A percentile compares a stretch with the other conserved stretches of the same genome.
phyloP scores from a whole-genome alignment of 805 yeast species.

The Suhomyces pyralidae region DNA sequence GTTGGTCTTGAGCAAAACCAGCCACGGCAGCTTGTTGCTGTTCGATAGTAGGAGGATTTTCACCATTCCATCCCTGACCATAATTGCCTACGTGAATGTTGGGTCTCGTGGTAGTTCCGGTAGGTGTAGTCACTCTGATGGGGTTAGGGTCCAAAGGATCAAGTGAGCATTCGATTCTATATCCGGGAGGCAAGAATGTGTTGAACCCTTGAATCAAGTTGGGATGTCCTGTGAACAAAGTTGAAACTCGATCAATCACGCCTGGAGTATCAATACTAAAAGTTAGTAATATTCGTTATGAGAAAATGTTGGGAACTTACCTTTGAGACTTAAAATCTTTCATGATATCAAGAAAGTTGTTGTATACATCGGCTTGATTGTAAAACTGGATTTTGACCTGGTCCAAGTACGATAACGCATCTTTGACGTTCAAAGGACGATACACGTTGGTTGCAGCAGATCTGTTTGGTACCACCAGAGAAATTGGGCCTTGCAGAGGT shows the following conservation, averaged over 20 bases:
- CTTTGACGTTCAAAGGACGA: slow-evolving; percentile 90
- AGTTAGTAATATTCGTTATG: slow-evolving; percentile 2
- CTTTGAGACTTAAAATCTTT: slow-evolving; percentile 96
- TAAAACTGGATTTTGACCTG: slow-evolving; percentile 92
- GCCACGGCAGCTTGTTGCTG: slow-evolving; percentile 14
- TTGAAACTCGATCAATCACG: slow-evolving; percentile 92
- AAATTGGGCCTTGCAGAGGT: slow-evolving; percentile 13
- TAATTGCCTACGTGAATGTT: slow-evolving; percentile 36
- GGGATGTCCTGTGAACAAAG: slow-evolving; percentile 89
- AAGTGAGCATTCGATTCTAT: slow-evolving; percentile 83
- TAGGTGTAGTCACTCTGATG: slow-evolving; percentile 91
- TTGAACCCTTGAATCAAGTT: slow-evolving; percentile 94
- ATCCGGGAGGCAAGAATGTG: slow-evolving; percentile 96
- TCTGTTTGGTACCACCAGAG: slow-evolving; percentile 39
- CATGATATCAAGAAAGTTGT: slow-evolving; percentile 95
- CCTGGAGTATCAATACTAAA: slow-evolving; percentile 91
- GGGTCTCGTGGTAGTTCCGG: slow-evolving; percentile 79
- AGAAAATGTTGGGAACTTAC: slow-evolving; percentile 30
- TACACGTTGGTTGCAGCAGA: slow-evolving; percentile 46
- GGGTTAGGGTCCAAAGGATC: slow-evolving; percentile 91
- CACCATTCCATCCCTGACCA: slow-evolving; percentile 26
- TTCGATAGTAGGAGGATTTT: slow-evolving; percentile 11
- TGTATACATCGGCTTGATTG: slow-evolving; percentile 92
- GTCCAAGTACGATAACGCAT: slow-evolving; percentile 91
- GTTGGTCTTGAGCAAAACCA: slow-evolving; percentile 17